Base-by-base conservation (phyloP, 2,329 filamentous ascomycete genomes). In the Alternaria consortialis region DNA sequence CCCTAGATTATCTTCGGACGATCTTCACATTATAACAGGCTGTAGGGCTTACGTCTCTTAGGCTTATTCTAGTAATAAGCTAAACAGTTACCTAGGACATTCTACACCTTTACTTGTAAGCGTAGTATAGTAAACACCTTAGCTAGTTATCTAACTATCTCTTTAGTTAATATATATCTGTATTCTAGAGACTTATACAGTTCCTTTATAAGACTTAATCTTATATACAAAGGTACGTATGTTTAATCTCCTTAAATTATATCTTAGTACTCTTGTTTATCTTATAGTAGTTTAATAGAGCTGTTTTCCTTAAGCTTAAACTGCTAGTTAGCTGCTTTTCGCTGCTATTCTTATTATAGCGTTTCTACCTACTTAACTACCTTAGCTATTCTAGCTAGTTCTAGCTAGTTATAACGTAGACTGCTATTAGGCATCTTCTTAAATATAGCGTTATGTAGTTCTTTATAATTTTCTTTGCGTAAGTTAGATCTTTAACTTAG, bases 11-110 rank as follows among this genome's bases (percentile, higher is more conserved):
- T n/a, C n/a, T n/a, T n/a, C n/a, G n/a, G n/a, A n/a, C n/a, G n/a
- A n/a, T n/a, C n/a, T n/a, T n/a, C n/a, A n/a, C n/a, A n/a, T 36
- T 48, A 23, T 36, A 48, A 48, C 20, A 48, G n/a, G 46, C 31
- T 36, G 25, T 48, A 48, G 8, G 8, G 27, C 27, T 29, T 29
- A 4, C 4, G 8, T 29, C 27, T 29, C n/a, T 48, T 48, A 23
- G 29, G 46, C 46, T 48, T 48, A 34, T 48, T 48, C 2, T 48
- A 34, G 27, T 6, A 4, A 29, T 4, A 29, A 6, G 27, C 4
- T 29, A 3, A 34, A 34, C 12, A 34, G 32, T 34, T 34, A 3
- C 32, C 9, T 34, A 34, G 12, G 1, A 8, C 9, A 34, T 34
- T 9, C 32, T 34, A 34, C 6, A 34, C 32, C 9, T 34, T 34